phyloP scores from a whole-genome alignment of 202 grass and related monocot species.

The Saccharum hybrid region DNA sequence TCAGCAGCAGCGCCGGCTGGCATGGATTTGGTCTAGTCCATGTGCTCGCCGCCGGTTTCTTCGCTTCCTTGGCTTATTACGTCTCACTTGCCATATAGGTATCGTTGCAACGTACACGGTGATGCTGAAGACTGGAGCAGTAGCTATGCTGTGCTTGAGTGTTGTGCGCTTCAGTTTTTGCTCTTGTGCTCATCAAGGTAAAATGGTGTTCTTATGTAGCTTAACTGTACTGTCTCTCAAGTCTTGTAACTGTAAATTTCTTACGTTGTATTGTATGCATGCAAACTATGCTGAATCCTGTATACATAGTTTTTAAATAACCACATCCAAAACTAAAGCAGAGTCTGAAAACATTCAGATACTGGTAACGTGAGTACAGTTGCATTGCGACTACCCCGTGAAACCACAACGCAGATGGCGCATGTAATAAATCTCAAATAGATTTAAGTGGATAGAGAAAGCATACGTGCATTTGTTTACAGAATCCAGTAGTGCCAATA shows the following conservation, averaged over 20 bases:
- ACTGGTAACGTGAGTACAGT: neutral
- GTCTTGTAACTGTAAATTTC: constrained; percentile 20
- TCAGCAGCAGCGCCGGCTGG: constrained; percentile 9
- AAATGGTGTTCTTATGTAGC: neutral
- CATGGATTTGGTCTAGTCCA: neutral
- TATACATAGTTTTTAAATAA: neutral
- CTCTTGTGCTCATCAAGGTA: neutral
- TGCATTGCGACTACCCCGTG: neutral
- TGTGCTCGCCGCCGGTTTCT: constrained; percentile 31
- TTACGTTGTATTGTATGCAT: neutral
- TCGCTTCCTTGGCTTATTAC: constrained; percentile 34
- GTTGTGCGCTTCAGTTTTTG: neutral
- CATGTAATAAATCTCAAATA: neutral
- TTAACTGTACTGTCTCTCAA: neutral
- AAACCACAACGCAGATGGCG: neutral
- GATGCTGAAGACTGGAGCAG: neutral
- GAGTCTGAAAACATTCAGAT: neutral
- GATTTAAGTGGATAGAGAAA: constrained; percentile 17
- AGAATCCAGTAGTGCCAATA: neutral
- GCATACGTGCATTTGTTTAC: neutral
- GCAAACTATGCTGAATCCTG: neutral
- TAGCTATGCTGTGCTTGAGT: neutral
- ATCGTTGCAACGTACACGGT: neutral
- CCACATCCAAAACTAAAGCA: neutral
- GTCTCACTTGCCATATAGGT: constrained; percentile 30